Percentiles rank a stretch among this genome's conserved stretches.
Conservation (phyloP, 441 rosid species). For the Mallotus repandus region DNA sequence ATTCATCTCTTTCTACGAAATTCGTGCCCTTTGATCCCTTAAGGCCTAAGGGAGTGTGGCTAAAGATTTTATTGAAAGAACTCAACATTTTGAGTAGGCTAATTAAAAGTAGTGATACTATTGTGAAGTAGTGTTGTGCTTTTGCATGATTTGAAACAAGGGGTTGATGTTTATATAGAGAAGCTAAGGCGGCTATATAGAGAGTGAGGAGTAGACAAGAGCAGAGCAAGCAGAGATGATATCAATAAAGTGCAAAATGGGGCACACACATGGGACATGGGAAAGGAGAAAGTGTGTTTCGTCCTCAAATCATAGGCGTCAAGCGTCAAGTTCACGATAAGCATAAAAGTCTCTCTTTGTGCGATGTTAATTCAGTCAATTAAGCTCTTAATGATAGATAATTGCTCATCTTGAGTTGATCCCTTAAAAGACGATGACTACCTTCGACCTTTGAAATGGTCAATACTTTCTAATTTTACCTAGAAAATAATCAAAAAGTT, state of each 20-base stretch:
- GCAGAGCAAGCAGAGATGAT: too few relatives aligned
- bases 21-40: background rate
- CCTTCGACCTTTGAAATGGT: conserved; percentile 19
- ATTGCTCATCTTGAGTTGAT: background rate
- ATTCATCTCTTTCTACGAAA: conserved; percentile 23
- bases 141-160: too few relatives aligned
- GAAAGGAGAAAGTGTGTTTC: too few relatives aligned
- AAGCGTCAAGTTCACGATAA: background rate
- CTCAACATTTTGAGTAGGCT: conserved; percentile 12
- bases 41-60: background rate
- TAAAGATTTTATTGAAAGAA: conserved; percentile 3
- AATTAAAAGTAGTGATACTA: too few relatives aligned
- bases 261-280: background rate
- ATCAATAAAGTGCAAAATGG: background rate
- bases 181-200: too few relatives aligned
- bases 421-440: background rate
- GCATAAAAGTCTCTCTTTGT: background rate
- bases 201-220: too few relatives aligned
- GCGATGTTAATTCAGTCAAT: background rate
- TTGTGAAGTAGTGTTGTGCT: too few relatives aligned
- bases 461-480: background rate
- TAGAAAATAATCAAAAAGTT: background rate
- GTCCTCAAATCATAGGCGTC: too few relatives aligned
- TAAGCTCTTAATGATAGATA: background rate
- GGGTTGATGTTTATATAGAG: background rate